Evolutionary conservation across 2,329 filamentous ascomycete genomes (phyloP).

Genomic region (Didymellaceae sp.): DNA sequence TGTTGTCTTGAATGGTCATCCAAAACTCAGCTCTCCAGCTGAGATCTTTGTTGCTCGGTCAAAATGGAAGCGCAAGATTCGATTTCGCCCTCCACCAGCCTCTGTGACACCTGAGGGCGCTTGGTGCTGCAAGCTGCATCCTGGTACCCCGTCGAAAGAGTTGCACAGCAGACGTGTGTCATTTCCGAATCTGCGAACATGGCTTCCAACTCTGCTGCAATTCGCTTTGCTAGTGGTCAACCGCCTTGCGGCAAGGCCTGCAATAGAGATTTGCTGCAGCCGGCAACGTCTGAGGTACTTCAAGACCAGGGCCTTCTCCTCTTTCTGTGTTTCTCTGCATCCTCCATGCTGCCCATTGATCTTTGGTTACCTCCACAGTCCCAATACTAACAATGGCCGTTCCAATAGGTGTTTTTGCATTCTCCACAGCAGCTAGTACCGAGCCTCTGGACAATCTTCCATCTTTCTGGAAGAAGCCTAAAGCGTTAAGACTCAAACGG

Average conservation of each 20-base stretch:
- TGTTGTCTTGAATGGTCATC: slow-evolving; percentile 6
- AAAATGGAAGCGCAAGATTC: slow-evolving; percentile 15
- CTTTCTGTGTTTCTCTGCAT: slow-evolving; percentile 33
- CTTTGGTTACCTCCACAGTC: slow-evolving; percentile 6
- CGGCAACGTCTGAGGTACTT: slow-evolving; percentile 36
- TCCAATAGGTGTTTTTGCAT: slow-evolving; percentile 48
- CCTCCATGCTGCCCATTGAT: slow-evolving; percentile 14
- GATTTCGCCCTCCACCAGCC: slow-evolving; percentile 21
- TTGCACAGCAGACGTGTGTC: slow-evolving; percentile 45
- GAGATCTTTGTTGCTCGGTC: slow-evolving; percentile 4
- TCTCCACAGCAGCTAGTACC: slow-evolving; percentile 44
- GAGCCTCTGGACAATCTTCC: slow-evolving; percentile 41
- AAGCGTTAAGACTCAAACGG: slow-evolving; percentile 37
- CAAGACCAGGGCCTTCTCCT: slow-evolving; percentile 41
- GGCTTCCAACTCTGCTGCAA: slow-evolving; percentile 34
- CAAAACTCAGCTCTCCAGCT: slow-evolving; percentile 14
- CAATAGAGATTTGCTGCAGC: slow-evolving; percentile 38
- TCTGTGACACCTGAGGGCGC: slow-evolving; percentile 33
- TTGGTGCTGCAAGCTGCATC: slow-evolving; percentile 38
- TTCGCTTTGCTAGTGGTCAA: slow-evolving; percentile 34
- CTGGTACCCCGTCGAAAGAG: slow-evolving; percentile 39
- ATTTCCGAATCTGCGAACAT: slow-evolving; percentile 39
- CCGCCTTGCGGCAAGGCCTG: slow-evolving; percentile 41
- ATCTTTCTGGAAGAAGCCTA: slow-evolving; percentile 45
- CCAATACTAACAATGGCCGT: slow-evolving; percentile 48